Evolutionary conservation across 2,329 filamentous ascomycete species (phyloP), one percentile per base, ranked within the genome.

Genomic region (Neonectria punicea): DNA sequence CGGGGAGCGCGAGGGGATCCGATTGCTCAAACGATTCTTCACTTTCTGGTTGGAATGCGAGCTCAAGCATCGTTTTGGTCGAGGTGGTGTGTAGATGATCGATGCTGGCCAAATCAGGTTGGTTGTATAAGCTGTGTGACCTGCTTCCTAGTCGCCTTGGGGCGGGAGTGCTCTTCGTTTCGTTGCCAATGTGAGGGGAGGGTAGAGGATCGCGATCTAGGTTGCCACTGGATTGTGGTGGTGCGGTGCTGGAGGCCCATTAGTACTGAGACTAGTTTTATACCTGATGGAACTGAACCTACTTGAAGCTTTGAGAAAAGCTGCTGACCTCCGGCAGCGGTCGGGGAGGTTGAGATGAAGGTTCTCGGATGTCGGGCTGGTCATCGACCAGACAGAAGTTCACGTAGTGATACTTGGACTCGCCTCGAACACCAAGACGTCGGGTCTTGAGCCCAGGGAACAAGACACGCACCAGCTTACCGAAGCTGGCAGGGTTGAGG

Each of bases 391-490:
- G 79, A 13, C 82, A 83, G 73, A 91, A 91, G 74, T 90, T 90
- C 51, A 91, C 89, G 75, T 99, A 99, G 80, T 99, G 96, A 78
- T 99, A 99, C 78, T 99, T 99, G 14, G 96, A 99, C 81, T 98
- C 95, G 69, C 96, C 96, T 58, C 96, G 90, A 51, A 98, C 94
- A 67, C 96, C 96, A 13, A 99, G 85, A 69, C 96, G 89, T 64
- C 96, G 88, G 34, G 96, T 99, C 80, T 97, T 95, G 22, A 99
- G 90, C 46, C 94, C 95, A 0, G 96, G 95, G 73, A 98, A 99
- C 56, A 99, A 92, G 43, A 99, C 95, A 34, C 96, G 90, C 36
- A 99, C 96, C 47, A 99, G 88, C 80, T 99, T 99, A 61, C 96
- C 96, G 80, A 99, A 99, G 30, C 95, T 98, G 10, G 96, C 96